Evolutionary conservation across 2,329 filamentous ascomycete genomes (phyloP), one percentile per base, ranked within the genome.

Genomic region (Penicillium sp.): DNA sequence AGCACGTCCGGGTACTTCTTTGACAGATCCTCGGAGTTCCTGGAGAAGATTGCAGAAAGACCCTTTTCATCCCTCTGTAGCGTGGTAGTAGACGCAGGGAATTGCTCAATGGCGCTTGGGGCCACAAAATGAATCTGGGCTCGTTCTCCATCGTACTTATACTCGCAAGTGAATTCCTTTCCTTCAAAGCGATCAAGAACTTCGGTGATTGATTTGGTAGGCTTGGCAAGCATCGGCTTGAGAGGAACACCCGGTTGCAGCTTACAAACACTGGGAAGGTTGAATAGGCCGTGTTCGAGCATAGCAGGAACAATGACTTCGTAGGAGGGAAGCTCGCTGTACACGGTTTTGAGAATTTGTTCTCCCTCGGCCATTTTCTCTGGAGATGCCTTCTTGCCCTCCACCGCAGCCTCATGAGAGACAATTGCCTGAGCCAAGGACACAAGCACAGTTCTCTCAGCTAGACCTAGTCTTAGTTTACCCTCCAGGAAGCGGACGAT

Each of bases 51-150:
- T 49, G 93, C 91, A 8, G 91, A 87, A 31, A 97, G 84, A 2
- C 93, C 93, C 50, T 85, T 73, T 25, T 61, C 84, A 31, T 82
- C 80, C 65, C 90, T 89, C 59, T 86, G 86, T 40, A 86, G 81
- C 7, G 85, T 85, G 6, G 83, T 76, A 11, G 82, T 77, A 33
- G 84, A 81, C 45, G 88, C 83, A 54, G 83, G 82, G 63, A 90
- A 88, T 52, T 91, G 82, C 56, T 89, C 79, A 2, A 85, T 79
- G 9, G 89, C 84, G 58, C 93, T 89, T 59, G 91, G 90, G 4
- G 92, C 88, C 29, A 97, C 91, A 64, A 96, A 99, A 72, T 99
- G 94, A 49, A 99, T 97, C 71, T 99, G 94, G n/a, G 94, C 94
- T 70, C 94, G 84, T 75, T 99, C 94, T 47, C 94, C 94, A 67